These are phyloP conservation scores for Blastobotrys arbuscula DNA, from an alignment of 1,139 yeast species.

Conservation along the genomic window DNA sequence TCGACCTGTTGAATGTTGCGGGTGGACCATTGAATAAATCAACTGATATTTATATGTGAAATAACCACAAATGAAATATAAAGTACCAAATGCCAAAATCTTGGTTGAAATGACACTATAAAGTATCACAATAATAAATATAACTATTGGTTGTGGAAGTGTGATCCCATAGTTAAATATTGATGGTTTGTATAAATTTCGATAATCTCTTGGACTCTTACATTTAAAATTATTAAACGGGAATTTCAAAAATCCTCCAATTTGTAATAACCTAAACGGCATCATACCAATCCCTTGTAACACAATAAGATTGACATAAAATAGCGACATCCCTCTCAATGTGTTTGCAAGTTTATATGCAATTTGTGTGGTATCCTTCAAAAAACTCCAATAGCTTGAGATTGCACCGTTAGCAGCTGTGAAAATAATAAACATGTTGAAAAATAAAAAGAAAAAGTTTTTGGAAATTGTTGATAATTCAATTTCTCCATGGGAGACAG, in stretches of 20 bases:
- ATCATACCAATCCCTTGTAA: conserved; percentile 83
- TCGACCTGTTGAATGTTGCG: conserved; percentile 84
- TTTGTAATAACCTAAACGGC: conserved; percentile 64
- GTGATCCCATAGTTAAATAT: conserved; percentile 75
- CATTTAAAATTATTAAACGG: conserved; percentile 53
- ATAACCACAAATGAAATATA: conserved; percentile 69
- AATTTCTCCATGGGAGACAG: conserved; percentile 72
- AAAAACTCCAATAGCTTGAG: conserved; percentile 56
- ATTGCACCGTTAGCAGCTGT: conserved; percentile 69
- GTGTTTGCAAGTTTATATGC: conserved; percentile 75
- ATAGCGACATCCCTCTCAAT: conserved; percentile 60
- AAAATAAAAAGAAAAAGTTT: conserved; percentile 78
- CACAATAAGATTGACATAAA: conserved; percentile 75
- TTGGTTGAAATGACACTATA: conserved; percentile 72
- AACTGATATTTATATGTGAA: conserved; percentile 77
- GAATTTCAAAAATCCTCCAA: conserved; percentile 61
- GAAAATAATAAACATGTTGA: conserved; percentile 77
- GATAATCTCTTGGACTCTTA: conserved; percentile 63
- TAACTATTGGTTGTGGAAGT: conserved; percentile 73
- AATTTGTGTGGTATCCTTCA: conserved; percentile 71
- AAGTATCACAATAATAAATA: conserved; percentile 66
- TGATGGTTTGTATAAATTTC: conserved; percentile 70
- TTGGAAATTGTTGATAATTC: conserved; percentile 74
- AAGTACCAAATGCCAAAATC: conserved; percentile 64
- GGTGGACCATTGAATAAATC: conserved; percentile 73